Conservation (phyloP, 805 yeast genomes). For the Hanseniaspora vineae region DNA sequence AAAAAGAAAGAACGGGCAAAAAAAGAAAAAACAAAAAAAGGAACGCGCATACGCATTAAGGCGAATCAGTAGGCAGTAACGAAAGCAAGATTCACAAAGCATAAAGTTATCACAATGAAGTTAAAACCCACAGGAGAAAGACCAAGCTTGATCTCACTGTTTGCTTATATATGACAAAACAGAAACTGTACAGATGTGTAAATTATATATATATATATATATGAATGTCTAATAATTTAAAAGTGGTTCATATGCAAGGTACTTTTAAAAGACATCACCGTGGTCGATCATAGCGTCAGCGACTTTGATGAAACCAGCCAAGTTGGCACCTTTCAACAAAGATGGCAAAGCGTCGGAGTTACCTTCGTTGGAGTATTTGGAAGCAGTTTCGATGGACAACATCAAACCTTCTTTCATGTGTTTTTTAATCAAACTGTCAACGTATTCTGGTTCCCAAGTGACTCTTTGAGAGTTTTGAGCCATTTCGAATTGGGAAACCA, state of each 20-base stretch:
- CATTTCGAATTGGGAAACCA: constrained; percentile 97
- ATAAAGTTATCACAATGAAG: no score
- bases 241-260: background rate
- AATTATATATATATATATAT: no score
- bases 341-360: constrained; percentile 70
- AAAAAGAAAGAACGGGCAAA: no score
- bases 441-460: constrained; percentile 85
- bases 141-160: no score
- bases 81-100: no score
- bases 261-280: constrained; percentile 57
- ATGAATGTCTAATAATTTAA: no score
- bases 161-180: no score
- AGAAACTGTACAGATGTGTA: no score
- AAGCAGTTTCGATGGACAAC: constrained; percentile 82
- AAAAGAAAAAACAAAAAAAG: no score
- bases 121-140: no score
- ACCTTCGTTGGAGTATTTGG: constrained; percentile 59
- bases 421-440: constrained; percentile 77
- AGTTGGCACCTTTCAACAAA: constrained; percentile 95
- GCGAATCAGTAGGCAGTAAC: no score
- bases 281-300: constrained; percentile 97
- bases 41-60: no score
- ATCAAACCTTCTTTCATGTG: constrained; percentile 91
- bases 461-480: constrained; percentile 97
- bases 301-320: constrained; percentile 97